Base-by-base conservation (phyloP, 495 filamentous ascomycete species). In the Penicillium robsamsonii region DNA sequence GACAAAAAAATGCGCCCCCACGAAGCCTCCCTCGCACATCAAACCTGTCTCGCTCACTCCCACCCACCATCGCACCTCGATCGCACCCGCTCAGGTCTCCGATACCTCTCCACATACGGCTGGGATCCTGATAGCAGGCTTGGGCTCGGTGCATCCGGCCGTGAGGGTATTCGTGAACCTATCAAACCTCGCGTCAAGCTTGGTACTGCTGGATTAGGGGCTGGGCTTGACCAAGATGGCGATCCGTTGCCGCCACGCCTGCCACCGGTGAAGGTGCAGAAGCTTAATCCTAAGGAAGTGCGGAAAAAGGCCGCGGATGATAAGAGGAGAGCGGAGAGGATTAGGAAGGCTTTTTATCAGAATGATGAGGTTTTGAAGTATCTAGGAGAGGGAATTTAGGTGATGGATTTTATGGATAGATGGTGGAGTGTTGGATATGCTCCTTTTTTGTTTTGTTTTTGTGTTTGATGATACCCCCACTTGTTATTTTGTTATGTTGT, bases 21-120 rank as follows among this genome's bases (percentile, higher is more conserved):
- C 68, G 82, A 88, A 70, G 79, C 81, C 6, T 88, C 87, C 12
- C 78, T 95, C 55, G 87, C 88, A 0, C 92, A 97, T 62, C 92
- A 96, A 76, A 75, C 90, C 42, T 89, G 85, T 60, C 79, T 96
- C 2, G 63, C 79, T 15, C 90, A 96, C 64, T 92, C 90, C 0
- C 84, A 92, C 61, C 90, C 92, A 1, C 93, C 93, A 2, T 96
- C 91, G 0, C 81, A 88, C 53, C 72, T 96, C 2, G 88, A 96
- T 68, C 86, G 92, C n/a, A 79, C 78, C 3, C 81, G 88, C 35
- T 83, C 84, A 69, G 92, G 92, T 0, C 77, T 97, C 8, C 79
- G 81, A 52, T 86, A 89, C 47, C 83, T 97, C 3, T 79, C 86
- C 30, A 78, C 84, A 1, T 85, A 91, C 59, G 92, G 93, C 37